Percentiles rank a stretch among this genome's conserved stretches.
phyloP scores from a whole-genome alignment of 2,329 filamentous ascomycete genomes.

The Ascochyta koolunga region DNA sequence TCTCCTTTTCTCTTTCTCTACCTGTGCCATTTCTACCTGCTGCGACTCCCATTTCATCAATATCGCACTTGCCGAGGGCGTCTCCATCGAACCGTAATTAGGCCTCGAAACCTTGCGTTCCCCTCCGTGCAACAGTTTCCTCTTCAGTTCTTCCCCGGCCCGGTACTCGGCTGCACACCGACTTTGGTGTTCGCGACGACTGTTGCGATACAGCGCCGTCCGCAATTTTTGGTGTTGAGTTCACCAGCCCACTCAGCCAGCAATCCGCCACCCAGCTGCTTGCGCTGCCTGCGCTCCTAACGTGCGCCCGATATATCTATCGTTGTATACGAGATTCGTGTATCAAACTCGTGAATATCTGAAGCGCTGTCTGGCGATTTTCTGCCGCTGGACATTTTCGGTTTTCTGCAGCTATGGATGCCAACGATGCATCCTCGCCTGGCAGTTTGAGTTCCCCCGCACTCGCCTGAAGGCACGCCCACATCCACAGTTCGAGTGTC shows the following conservation, averaged over 20 bases:
- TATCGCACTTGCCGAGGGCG: constrained; percentile 22
- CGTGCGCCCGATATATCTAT: constrained; percentile 1
- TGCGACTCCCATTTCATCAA: constrained; percentile 34
- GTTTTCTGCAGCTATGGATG: constrained; percentile 39
- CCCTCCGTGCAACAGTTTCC: constrained; percentile 32
- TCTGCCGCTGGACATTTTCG: constrained; percentile 9
- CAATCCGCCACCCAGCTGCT: constrained; percentile 15
- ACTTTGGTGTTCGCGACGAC: constrained; percentile 44
- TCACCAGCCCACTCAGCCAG: constrained; percentile 26
- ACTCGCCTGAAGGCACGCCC: constrained; percentile 45
- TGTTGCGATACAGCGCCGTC: constrained; percentile 33
- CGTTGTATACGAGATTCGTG: not conserved
- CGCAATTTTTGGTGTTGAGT: constrained; percentile 44
- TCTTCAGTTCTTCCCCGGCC: constrained; percentile 24
- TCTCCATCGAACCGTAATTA: constrained; percentile 38
- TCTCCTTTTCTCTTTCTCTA: constrained; percentile 33
- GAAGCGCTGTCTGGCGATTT: constrained; percentile 2
- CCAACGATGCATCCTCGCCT: constrained; percentile 43
- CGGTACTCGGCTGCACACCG: constrained; percentile 31
- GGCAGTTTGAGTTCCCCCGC: constrained; percentile 47
- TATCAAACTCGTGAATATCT: constrained; percentile 1
- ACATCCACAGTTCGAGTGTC: constrained; percentile 40
- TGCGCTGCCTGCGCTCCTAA: constrained; percentile 11
- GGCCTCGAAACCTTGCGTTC: constrained; percentile 36
- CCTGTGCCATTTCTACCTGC: constrained; percentile 23